A percentile compares a stretch with the other conserved stretches of the same genome.
These are phyloP conservation scores for Melanogaster broomeanus DNA, from an alignment of 768 basidiomycete genomes.

Conservation along the genomic window DNA sequence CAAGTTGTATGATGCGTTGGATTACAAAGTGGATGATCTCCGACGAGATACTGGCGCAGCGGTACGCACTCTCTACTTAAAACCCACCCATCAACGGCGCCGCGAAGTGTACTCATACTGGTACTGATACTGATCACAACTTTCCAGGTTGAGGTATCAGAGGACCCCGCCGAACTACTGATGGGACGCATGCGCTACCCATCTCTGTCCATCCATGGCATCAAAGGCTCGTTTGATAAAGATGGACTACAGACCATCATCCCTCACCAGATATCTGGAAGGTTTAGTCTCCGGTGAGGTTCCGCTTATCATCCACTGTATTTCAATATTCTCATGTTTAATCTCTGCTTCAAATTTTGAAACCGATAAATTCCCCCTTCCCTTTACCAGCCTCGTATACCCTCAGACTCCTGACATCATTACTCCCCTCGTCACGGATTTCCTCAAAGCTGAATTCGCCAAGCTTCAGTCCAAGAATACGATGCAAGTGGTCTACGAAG, in stretches of 20 bases:
- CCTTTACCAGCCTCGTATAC: constrained; percentile 71
- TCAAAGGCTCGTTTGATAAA: constrained; percentile 62
- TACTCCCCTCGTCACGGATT: constrained; percentile 62
- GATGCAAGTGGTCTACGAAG: constrained; percentile 59
- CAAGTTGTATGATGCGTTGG: constrained; percentile 63
- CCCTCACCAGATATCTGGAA: constrained; percentile 53
- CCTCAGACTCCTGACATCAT: constrained; percentile 75
- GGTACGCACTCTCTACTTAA: neutral
- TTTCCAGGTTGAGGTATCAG: constrained; percentile 40
- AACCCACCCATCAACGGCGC: too few species aligned
- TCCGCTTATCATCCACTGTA: too few species aligned
- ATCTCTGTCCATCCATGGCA: constrained; percentile 63
- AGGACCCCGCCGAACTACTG: constrained; percentile 50
- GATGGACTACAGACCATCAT: constrained; percentile 60
- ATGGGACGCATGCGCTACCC: constrained; percentile 68
- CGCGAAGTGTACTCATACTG: too few species aligned
- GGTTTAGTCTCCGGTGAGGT: constrained; percentile 58
- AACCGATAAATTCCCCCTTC: too few species aligned
- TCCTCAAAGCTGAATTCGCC: constrained; percentile 73
- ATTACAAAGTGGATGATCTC: constrained; percentile 69
- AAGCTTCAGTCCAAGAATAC: constrained; percentile 81
- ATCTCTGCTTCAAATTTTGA: too few species aligned
- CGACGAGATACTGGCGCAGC: constrained; percentile 38
- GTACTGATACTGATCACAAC: constrained; percentile 40
- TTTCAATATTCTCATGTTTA: too few species aligned